Evolutionary conservation across 2,329 filamentous ascomycete genomes (phyloP).

Genomic region (Teratosphaeria gauchensis): DNA sequence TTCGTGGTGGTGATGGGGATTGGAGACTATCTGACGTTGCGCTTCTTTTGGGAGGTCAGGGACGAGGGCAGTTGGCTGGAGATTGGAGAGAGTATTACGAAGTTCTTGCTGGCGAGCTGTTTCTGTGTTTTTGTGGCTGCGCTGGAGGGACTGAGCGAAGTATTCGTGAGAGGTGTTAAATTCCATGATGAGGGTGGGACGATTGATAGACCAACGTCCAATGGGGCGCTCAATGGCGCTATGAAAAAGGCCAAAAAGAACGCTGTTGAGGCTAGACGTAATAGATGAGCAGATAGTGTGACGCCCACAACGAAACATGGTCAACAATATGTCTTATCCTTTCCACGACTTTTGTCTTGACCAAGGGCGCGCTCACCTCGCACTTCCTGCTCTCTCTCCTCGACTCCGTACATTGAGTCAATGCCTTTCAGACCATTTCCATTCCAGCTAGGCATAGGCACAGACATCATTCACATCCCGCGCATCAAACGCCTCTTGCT

Average conservation of each 20-base stretch:
- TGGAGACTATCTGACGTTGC: slow-evolving; percentile 81
- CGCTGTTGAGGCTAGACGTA: background rate
- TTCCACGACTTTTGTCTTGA: background rate
- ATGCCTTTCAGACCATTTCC: slow-evolving; percentile 49
- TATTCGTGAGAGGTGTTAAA: slow-evolving; percentile 72
- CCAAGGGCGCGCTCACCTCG: background rate
- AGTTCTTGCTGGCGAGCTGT: slow-evolving; percentile 86
- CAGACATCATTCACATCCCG: slow-evolving; percentile 63
- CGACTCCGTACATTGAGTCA: background rate
- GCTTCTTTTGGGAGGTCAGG: slow-evolving; percentile 96
- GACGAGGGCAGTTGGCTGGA: slow-evolving; percentile 97
- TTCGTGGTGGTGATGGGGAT: slow-evolving; percentile 94
- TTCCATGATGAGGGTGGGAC: slow-evolving; percentile 31
- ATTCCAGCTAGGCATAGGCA: slow-evolving; percentile 60
- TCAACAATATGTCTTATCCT: background rate
- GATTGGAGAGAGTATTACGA: slow-evolving; percentile 91
- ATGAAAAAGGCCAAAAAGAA: background rate
- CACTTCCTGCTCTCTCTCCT: background rate
- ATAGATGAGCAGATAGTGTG: background rate
- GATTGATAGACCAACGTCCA: background rate
- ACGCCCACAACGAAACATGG: background rate
- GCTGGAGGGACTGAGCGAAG: slow-evolving; percentile 74
- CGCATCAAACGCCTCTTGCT: slow-evolving; percentile 54
- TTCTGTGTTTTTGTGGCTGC: slow-evolving; percentile 84
- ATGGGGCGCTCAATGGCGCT: background rate